Conservation (phyloP, 257 asterid genomes). For the Nicotiana obtusifolia region DNA sequence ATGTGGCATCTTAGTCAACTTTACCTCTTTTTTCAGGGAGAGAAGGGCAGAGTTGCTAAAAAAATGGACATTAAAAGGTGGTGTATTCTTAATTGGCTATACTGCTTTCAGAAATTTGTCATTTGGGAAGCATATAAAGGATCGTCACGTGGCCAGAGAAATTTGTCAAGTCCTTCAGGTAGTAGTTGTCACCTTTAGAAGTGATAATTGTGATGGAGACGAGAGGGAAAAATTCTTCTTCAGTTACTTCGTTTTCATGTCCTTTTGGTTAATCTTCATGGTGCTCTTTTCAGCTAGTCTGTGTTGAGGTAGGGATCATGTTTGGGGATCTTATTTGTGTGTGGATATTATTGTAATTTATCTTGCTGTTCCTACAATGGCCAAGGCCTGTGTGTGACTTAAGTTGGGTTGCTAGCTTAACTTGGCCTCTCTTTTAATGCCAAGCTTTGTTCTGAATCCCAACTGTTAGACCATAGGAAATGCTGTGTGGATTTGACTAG, state of each 20-base stretch:
- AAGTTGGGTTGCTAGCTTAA: neutral
- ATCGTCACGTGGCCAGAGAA: slow-evolving; percentile 74
- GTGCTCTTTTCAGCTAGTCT: neutral
- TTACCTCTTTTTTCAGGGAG: slow-evolving; percentile 48
- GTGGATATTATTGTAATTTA: neutral
- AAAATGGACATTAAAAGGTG: slow-evolving; percentile 92
- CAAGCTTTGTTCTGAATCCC: neutral
- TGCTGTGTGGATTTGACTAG: neutral
- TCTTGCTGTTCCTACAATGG: neutral
- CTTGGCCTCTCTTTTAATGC: neutral
- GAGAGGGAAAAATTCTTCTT: slow-evolving; percentile 4
- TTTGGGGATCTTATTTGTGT: neutral
- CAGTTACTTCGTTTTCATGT: slow-evolving; percentile 1
- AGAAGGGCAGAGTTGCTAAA: slow-evolving; percentile 60
- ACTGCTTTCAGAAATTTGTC: slow-evolving; percentile 82
- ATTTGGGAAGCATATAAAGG: slow-evolving; percentile 84
- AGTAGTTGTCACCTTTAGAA: slow-evolving; percentile 11
- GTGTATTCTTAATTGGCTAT: slow-evolving; percentile 84
- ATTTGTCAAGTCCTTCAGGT: slow-evolving; percentile 83
- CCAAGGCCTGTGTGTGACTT: neutral
- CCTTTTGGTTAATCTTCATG: neutral
- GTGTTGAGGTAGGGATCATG: neutral
- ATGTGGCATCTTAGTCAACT: neutral
- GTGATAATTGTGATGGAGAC: neutral
- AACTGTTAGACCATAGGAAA: neutral